These are phyloP conservation scores for Buddleja alternifolia DNA, from an alignment of 257 asterid species.

Conservation along the genomic window DNA sequence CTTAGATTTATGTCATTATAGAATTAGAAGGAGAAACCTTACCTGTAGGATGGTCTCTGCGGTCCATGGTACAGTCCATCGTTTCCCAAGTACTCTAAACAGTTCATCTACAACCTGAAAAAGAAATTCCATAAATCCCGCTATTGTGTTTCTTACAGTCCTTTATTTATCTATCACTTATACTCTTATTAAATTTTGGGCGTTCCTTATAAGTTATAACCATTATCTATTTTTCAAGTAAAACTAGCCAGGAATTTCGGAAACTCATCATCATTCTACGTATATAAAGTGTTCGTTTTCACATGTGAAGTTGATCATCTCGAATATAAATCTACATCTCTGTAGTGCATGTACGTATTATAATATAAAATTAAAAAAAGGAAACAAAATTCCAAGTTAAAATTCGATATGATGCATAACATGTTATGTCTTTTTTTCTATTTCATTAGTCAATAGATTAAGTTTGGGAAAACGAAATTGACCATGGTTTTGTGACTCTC, in stretches of 20 bases:
- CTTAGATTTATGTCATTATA: background rate
- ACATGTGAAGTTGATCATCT: conserved; percentile 19
- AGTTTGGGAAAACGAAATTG: background rate
- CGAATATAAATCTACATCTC: background rate
- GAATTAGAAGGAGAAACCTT: conserved; percentile 13
- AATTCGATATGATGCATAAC: too few species aligned
- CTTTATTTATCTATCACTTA: background rate
- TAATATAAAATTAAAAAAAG: background rate
- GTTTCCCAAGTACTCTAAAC: conserved; percentile 59
- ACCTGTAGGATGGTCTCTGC: conserved; percentile 94
- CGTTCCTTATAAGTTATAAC: background rate
- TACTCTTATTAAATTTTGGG: background rate
- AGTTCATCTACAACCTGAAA: conserved; percentile 57
- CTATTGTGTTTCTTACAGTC: background rate
- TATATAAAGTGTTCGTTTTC: background rate
- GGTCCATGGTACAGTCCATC: conserved; percentile 95
- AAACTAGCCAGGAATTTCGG: background rate
- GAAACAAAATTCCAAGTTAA: background rate
- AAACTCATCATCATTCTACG: background rate
- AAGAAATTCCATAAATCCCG: conserved; percentile 13
- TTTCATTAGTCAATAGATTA: conserved; percentile 20
- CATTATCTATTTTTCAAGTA: background rate
- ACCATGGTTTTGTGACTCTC: background rate
- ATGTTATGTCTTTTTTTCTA: too few species aligned
- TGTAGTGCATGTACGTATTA: background rate